These are phyloP conservation scores for Solanum medicagineum DNA, from an alignment of 257 asterid genomes.

Conservation along the genomic window DNA sequence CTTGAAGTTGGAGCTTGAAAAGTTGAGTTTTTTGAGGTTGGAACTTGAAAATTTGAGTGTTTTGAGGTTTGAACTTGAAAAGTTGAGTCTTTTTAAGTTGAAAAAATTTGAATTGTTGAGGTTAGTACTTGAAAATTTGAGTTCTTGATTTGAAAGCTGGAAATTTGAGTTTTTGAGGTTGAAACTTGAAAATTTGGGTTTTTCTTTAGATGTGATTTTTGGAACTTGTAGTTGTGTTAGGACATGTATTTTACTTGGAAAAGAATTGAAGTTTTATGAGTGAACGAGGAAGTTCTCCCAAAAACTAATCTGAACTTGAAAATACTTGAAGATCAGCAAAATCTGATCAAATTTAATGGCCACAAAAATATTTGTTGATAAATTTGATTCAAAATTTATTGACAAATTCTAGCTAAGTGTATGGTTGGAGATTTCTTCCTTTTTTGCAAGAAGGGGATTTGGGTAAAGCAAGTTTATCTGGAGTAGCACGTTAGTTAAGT, in stretches of 20 bases:
- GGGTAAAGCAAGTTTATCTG: neutral
- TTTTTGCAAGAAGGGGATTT: neutral
- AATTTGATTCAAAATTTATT: neutral
- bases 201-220: neutral
- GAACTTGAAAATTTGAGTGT: too few species aligned
- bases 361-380: neutral
- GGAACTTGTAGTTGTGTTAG: neutral
- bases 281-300: neutral
- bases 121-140: too few species aligned
- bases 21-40: neutral
- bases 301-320: neutral
- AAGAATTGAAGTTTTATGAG: neutral
- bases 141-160: neutral
- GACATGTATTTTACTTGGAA: neutral
- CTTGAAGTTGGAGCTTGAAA: neutral
- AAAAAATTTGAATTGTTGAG: too few species aligned
- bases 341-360: neutral
- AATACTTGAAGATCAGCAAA: neutral
- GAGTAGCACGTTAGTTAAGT: neutral
- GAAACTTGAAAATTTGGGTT: neutral
- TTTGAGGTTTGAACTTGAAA: too few species aligned
- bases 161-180: too few species aligned
- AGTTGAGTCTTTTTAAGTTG: too few species aligned
- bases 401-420: neutral
- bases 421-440: neutral